Base-by-base conservation (phyloP, 805 yeast genomes). In the Teunomyces kruisii region DNA sequence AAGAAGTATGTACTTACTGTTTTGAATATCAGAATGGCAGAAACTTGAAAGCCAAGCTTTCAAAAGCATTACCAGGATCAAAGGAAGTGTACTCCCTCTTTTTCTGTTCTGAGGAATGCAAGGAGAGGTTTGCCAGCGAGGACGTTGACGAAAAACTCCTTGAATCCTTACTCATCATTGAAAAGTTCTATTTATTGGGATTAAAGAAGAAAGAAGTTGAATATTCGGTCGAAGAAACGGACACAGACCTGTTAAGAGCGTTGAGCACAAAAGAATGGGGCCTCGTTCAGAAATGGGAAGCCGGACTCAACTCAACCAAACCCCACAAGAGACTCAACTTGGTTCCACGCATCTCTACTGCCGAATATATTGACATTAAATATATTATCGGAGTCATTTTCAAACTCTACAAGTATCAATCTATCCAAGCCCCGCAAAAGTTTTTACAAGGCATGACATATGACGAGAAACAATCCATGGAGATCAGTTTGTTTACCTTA, bases 1-100 rank as follows among this genome's bases (percentile, higher is more conserved):
- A 81, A 50, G 88, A 83, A 53, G 85, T 80, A 1, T 83, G 89
- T 56, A 68, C 75, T 6, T 53, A 57, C 47, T 83, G 89, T 51
- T 80, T 72, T 54, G 43, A 50, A 2, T 83, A 80, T 50, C 68
- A 67, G 27, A 57, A 69, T 49, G 84, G 86, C 0, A 64, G 60
- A 28, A 64, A 66, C 32, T 63, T 79, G 64, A 81, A 77, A 50
- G 54, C 61, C 42, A 76, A 68, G 44, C 50, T 74, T 9, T 40
- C 49, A 13, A 49, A 56, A 15, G 47, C 53, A 38, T 41, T 53
- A 1, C 28, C 38, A 12, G 38, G 38, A 7, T 52, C 49, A 27
- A 30, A 35, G 48, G 49, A 40, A 51, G 43, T 39, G 54, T 43
- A 72, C 12, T 78, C 78, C 4, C 51, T 79, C 26, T 79, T 78